Base-by-base conservation (phyloP, 2,329 filamentous ascomycete genomes). In the Sporothrix protearum region DNA sequence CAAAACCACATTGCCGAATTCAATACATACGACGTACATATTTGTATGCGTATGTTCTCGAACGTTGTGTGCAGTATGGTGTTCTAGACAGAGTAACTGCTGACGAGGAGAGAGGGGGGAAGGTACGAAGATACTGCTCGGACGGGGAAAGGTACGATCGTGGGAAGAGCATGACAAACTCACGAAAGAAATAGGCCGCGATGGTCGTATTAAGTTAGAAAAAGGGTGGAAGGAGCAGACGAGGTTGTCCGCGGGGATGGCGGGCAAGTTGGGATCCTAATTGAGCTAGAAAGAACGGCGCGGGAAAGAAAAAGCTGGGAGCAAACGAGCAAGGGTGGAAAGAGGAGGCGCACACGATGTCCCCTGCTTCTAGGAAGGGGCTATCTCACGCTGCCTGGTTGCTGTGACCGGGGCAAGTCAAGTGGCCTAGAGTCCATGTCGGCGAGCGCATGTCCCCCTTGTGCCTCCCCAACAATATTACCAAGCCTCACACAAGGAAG, bases 301-400 rank as follows among this genome's bases (percentile, higher is more conserved):
- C 51, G 45, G 45, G 63, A 67, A 51, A 68, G 55, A 68, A 19
- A 49, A 36, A 67, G 64, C 30, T 55, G 55, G 19, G 64, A 68
- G 64, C 47, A 53, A 51, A 53, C 28, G 64, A 53, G 19, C 45
- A 68, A 39, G 47, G 47, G 8, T 51, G 47, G 19, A 9, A 51
- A 14, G 22, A n/a, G 33, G 25, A 12, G 9, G n/a, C 30, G 12
- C 47, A 51, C 30, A 19, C 66, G 25, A 33, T 49, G 14, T 30
- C 61, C 28, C 63, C n/a, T 49, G 28, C 25, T n/a, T 66, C 28
- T 66, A 25, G 61, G 63, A 66, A 45, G 59, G 59, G n/a, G 63
- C 63, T 49, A 66, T 49, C 42, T 39, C 61, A 42, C 57, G 33
- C 33, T 36, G 33, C 8, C 33, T 36, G 33, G 57, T 33, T 63